phyloP scores from a whole-genome alignment of 73 alveolate species.

The Paramecium octaurelia region DNA sequence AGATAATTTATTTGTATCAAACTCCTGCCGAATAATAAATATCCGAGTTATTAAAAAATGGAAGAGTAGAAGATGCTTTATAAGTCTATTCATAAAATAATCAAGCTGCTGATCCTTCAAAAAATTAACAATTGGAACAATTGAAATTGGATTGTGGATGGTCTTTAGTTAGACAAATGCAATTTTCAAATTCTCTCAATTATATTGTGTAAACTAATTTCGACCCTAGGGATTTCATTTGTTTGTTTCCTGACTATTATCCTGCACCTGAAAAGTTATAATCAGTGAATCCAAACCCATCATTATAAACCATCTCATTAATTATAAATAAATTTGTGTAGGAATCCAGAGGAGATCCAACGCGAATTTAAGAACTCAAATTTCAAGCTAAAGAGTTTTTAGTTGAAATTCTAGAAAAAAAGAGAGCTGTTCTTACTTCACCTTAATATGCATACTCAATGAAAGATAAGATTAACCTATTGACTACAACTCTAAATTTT shows the following conservation, averaged over 20 bases:
- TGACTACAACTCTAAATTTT: not conserved
- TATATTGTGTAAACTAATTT: not conserved
- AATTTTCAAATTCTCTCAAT: not conserved
- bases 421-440: not conserved
- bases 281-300: conserved; percentile 3
- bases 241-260: conserved; percentile 39
- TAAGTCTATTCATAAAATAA: not conserved
- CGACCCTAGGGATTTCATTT: conserved; percentile 42
- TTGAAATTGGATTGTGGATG: conserved; percentile 47
- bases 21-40: conserved; percentile 32
- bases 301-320: not conserved
- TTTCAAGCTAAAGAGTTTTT: not conserved
- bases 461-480: not conserved
- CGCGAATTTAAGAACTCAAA: not conserved
- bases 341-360: not conserved
- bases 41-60: not conserved
- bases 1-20: conserved; percentile 18
- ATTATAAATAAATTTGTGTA: not conserved
- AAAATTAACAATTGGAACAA: conserved; percentile 6
- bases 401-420: conserved; percentile 4
- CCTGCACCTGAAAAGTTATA: not conserved
- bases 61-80: conserved; percentile 23
- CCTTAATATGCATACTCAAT: conserved; percentile 39
- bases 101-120: not conserved
- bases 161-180: conserved; percentile 29